Conservation (phyloP, 1,284 basidiomycete species). For the Violaceomyces palustris region DNA sequence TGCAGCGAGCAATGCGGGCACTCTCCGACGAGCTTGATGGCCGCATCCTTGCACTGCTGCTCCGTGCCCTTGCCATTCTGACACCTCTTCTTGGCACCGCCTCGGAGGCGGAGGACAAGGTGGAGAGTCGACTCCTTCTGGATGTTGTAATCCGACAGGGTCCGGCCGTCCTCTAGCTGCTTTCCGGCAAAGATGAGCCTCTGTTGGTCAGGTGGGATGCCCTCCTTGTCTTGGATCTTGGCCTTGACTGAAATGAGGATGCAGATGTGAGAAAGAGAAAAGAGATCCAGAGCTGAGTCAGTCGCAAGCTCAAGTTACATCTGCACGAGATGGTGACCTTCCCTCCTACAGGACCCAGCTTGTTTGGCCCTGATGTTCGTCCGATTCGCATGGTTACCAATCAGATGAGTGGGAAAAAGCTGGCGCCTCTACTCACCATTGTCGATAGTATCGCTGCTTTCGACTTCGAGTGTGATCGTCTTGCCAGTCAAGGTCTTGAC, state of each 20-base stretch:
- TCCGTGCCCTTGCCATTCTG: conserved; percentile 48
- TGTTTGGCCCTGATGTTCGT: no score
- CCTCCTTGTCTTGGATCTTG: conserved; percentile 52
- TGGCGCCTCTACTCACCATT: conserved; percentile 94
- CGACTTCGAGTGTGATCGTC: conserved; percentile 90
- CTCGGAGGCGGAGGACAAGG: conserved; percentile 45
- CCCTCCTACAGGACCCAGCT: no score
- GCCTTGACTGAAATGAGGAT: conserved; percentile 38
- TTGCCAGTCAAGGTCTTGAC: conserved; percentile 82
- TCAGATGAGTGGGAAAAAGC: no score
- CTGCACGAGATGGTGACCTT: no score
- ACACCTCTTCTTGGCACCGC: conserved; percentile 52
- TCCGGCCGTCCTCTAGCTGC: conserved; percentile 56
- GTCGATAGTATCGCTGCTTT: conserved; percentile 87
- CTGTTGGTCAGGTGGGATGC: conserved; percentile 56
- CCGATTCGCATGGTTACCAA: no score
- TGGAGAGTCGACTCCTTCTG: conserved; percentile 50
- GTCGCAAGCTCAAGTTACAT: no score
- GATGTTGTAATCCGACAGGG: conserved; percentile 56
- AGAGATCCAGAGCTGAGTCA: no score
- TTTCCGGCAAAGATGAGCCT: conserved; percentile 57
- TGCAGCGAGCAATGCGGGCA: conserved; percentile 51
- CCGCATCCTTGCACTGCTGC: conserved; percentile 48
- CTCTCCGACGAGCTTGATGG: conserved; percentile 50
- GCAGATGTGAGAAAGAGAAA: no score